These are phyloP conservation scores for Moricandia arvensis DNA, from an alignment of 345 rosid species.

Conservation along the genomic window DNA sequence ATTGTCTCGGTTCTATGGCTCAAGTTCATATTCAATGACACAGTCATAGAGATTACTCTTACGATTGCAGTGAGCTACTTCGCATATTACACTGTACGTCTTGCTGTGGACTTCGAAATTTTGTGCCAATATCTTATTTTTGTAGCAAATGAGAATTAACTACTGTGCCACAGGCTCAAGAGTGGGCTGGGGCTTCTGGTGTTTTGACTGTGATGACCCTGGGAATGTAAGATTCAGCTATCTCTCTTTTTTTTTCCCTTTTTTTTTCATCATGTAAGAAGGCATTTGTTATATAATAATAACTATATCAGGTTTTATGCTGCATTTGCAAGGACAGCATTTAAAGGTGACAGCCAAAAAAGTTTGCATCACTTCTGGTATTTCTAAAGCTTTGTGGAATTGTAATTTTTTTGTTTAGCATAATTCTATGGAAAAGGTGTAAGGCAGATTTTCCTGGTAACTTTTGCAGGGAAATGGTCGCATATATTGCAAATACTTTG, in stretches of 20 bases:
- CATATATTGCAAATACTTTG: constrained; percentile 93
- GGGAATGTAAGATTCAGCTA: constrained; percentile 75
- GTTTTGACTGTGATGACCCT: constrained; percentile 94
- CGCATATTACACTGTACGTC: constrained; percentile 78
- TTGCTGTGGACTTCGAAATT: constrained; percentile 29
- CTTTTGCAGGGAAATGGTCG: constrained; percentile 86
- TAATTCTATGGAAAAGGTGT: constrained; percentile 4
- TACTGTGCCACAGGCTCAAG: constrained; percentile 73
- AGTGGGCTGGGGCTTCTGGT: constrained; percentile 84
- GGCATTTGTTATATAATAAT: not conserved
- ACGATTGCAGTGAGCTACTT: constrained; percentile 94
- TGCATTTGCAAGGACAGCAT: constrained; percentile 87
- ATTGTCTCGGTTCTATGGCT: constrained; percentile 91
- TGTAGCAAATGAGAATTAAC: constrained; percentile 8
- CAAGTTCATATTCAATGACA: constrained; percentile 86
- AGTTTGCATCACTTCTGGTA: constrained; percentile 98
- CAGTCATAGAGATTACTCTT: constrained; percentile 83
- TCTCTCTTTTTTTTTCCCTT: not conserved
- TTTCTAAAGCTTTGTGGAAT: constrained; percentile 11
- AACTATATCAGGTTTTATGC: constrained; percentile 75
- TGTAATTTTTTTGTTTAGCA: not conserved
- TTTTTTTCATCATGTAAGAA: constrained; percentile 12
- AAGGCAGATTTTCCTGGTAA: not conserved
- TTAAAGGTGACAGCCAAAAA: constrained; percentile 90
- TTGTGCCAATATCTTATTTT: not conserved